Conservation (phyloP, 2,329 filamentous ascomycete genomes). For the Colletotrichum aenigma region DNA sequence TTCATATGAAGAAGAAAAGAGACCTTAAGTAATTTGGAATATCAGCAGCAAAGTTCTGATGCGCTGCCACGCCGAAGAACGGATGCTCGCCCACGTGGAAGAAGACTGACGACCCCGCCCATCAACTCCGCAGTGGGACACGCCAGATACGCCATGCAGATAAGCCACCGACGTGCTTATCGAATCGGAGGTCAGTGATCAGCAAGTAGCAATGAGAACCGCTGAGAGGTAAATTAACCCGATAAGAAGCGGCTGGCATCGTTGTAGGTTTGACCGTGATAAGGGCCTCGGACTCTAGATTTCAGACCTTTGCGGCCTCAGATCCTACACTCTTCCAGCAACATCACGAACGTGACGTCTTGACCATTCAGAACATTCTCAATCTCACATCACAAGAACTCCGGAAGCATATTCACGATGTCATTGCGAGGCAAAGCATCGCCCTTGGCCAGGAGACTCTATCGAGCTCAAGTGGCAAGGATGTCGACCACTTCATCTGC, state of each 20-base stretch:
- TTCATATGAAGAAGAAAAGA: background rate
- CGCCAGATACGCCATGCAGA: conserved; percentile 9
- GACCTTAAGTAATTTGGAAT: rapidly evolving
- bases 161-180: background rate
- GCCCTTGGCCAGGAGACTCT: background rate
- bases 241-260: background rate
- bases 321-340: background rate
- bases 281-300: background rate
- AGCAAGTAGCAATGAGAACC: background rate
- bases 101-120: background rate
- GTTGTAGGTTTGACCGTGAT: background rate
- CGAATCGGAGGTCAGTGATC: background rate
- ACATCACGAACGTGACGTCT: background rate
- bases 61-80: background rate
- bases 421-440: background rate
- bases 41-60: background rate
- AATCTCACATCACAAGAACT: background rate
- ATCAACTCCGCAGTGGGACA: background rate
- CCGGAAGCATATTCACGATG: background rate
- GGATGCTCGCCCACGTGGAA: background rate
- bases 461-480: background rate
- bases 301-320: background rate
- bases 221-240: background rate
- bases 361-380: background rate
- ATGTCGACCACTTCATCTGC: background rate